Conservation (phyloP, 2,329 filamentous ascomycete species). For the Cryphonectria radicalis region DNA sequence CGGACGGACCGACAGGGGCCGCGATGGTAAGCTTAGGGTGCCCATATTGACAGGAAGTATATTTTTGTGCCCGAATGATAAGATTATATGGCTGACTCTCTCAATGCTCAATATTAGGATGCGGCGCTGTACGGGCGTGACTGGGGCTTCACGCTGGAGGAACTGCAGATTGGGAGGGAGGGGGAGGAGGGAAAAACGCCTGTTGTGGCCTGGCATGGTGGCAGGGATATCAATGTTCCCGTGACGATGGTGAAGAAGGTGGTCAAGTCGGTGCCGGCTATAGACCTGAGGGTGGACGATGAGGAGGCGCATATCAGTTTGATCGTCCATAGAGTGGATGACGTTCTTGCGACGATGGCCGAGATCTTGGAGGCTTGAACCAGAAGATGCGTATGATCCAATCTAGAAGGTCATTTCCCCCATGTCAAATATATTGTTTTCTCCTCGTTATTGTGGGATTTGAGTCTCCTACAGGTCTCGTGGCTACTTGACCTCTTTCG, state of each 20-base stretch:
- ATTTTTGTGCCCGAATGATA: neutral
- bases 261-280: conserved; percentile 27
- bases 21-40: neutral
- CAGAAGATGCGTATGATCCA: too few relatives aligned
- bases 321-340: conserved; percentile 28
- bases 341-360: conserved; percentile 25
- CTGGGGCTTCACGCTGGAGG: conserved; percentile 35
- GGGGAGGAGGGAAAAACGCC: conserved; percentile 20
- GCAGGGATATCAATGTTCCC: conserved; percentile 33
- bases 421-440: too few relatives aligned
- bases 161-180: conserved; percentile 20
- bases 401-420: too few relatives aligned
- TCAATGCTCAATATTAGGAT: conserved; percentile 22
- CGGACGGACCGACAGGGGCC: conserved; percentile 22
- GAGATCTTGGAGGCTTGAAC: neutral
- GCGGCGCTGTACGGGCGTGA: conserved; percentile 20
- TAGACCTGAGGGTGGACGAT: conserved; percentile 28
- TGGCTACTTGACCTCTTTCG: too few relatives aligned
- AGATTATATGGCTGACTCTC: neutral
- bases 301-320: conserved; percentile 33
- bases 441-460: too few relatives aligned
- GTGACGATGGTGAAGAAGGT: conserved; percentile 33
- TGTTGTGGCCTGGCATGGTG: conserved; percentile 34
- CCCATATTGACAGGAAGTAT: neutral
- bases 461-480: too few relatives aligned